Evolutionary conservation across 768 basidiomycete species (phyloP).

Genomic region (Phanerochaete carnosa): DNA sequence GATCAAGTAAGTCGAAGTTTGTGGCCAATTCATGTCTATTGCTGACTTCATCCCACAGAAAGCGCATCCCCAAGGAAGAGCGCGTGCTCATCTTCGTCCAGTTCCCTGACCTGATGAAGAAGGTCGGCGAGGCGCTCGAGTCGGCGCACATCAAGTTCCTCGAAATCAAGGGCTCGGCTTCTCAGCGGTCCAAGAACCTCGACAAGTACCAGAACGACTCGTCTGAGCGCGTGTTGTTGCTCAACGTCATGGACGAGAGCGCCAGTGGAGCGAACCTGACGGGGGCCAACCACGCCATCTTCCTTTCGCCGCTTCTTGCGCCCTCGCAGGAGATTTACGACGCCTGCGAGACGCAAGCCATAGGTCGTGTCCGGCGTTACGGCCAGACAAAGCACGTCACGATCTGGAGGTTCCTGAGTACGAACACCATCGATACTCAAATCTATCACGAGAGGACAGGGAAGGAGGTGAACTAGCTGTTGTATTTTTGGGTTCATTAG

Average conservation of each 20-base stretch:
- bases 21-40: background rate
- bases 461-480: background rate
- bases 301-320: conserved; percentile 87
- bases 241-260: conserved; percentile 94
- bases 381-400: conserved; percentile 80
- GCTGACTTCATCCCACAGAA: conserved; percentile 36
- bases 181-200: conserved; percentile 75
- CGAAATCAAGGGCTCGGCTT: conserved; percentile 77
- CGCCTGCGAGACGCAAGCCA: conserved; percentile 78
- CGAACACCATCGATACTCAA: conserved; percentile 84
- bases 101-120: conserved; percentile 89
- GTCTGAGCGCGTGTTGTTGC: conserved; percentile 73
- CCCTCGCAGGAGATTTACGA: conserved; percentile 80
- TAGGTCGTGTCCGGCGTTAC: conserved; percentile 80
- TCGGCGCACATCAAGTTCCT: conserved; percentile 72
- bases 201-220: conserved; percentile 83
- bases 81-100: conserved; percentile 94
- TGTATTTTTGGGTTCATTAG: background rate
- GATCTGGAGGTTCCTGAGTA: conserved; percentile 82
- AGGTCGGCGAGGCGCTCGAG: conserved; percentile 79
- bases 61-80: conserved; percentile 67
- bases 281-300: conserved; percentile 91
- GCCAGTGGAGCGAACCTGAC: conserved; percentile 94
- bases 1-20: conserved; percentile 59
- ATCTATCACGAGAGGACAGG: conserved; percentile 57